Conservation (phyloP, 1,284 basidiomycete species). For the Ganoderma multipileum region DNA sequence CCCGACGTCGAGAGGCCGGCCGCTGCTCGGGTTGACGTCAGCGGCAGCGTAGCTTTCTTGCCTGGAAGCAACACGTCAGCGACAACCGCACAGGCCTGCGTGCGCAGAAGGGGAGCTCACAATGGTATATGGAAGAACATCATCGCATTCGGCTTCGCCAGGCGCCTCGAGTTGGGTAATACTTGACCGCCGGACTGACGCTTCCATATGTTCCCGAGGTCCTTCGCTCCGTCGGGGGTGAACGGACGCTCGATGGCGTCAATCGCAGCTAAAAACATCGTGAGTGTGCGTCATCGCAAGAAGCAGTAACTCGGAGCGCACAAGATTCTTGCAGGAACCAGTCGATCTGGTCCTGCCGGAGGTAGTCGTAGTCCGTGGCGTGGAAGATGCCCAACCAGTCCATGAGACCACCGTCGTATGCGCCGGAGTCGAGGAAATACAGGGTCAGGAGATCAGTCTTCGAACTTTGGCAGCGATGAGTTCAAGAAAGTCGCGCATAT, state of each 20-base stretch:
- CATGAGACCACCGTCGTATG: constrained; percentile 66
- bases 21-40: constrained; percentile 64
- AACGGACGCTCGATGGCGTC: constrained; percentile 82
- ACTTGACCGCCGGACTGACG: constrained; percentile 59
- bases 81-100: neutral
- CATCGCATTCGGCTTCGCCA: constrained; percentile 90
- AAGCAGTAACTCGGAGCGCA: constrained; percentile 32
- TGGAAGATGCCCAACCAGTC: constrained; percentile 68
- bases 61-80: constrained; percentile 13
- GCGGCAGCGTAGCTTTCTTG: constrained; percentile 66
- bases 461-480: constrained; percentile 55
- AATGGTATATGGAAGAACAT: constrained; percentile 97
- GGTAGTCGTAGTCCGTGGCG: constrained; percentile 82
- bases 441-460: constrained; percentile 87
- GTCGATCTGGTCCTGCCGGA: constrained; percentile 81
- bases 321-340: constrained; percentile 88
- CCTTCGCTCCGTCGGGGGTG: constrained; percentile 73
- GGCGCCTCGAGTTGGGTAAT: constrained; percentile 56
- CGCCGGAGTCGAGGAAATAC: constrained; percentile 93
- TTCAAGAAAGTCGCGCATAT: constrained; percentile 16
- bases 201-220: constrained; percentile 70
- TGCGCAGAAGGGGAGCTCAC: constrained; percentile 52
- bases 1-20: constrained; percentile 72
- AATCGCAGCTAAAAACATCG: constrained; percentile 46
- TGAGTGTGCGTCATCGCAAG: neutral